phyloP scores from a whole-genome alignment of 208 protist species.

The Wallacemonas collosoma region DNA sequence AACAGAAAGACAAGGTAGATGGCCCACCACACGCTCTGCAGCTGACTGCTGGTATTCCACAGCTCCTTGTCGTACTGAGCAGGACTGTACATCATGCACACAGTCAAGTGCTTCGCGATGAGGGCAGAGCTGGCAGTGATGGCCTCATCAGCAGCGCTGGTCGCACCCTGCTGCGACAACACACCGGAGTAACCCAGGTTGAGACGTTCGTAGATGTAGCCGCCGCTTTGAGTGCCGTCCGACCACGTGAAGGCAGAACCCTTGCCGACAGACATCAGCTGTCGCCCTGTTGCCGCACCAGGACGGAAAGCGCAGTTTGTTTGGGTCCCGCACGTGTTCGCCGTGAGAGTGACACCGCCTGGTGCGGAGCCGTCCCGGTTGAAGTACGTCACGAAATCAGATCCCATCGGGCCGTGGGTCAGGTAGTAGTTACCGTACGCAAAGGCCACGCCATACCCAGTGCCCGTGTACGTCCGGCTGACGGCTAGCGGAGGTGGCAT shows the following conservation, averaged over 20 bases:
- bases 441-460: neutral
- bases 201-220: conserved; percentile 38
- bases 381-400: neutral
- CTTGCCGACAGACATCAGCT: conserved; percentile 24
- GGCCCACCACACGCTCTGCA: conserved; percentile 40
- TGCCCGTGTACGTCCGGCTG: neutral
- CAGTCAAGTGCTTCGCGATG: conserved; percentile 20
- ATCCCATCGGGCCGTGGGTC: neutral
- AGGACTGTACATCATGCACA: conserved; percentile 37
- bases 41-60: conserved; percentile 15
- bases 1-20: conserved; percentile 35
- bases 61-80: conserved; percentile 27
- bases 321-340: neutral
- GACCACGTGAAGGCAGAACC: conserved; percentile 30
- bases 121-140: neutral
- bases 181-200: conserved; percentile 4
- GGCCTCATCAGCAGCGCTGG: too few species aligned
- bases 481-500: neutral
- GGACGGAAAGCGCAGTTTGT: conserved; percentile 23
- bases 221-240: conserved; percentile 29
- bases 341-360: neutral
- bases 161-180: neutral
- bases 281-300: conserved; percentile 18
- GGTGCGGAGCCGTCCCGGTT: neutral
- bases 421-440: neutral